Conservation (phyloP, 2,329 filamentous ascomycete genomes). For the Akanthomyces dipterigenus region DNA sequence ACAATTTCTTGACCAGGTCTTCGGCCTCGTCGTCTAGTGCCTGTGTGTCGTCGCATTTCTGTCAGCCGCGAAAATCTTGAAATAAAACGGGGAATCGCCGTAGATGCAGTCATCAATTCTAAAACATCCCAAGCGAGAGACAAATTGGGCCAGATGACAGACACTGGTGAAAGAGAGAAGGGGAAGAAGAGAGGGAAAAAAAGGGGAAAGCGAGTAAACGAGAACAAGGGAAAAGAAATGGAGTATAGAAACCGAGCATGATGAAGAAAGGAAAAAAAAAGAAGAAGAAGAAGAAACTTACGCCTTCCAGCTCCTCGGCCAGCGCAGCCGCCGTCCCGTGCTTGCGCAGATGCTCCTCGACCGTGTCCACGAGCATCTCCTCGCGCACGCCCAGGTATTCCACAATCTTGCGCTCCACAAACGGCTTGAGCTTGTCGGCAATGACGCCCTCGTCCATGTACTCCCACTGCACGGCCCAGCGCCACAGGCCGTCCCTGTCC, state of each 20-base stretch:
- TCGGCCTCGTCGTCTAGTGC: constrained; percentile 93
- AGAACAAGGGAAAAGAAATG: not conserved
- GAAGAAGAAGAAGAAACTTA: constrained; percentile 38
- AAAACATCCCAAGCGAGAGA: not conserved
- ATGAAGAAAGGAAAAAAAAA: not conserved
- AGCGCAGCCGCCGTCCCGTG: constrained; percentile 70
- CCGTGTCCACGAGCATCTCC: constrained; percentile 87
- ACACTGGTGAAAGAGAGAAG: not conserved
- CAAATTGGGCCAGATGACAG: too few relatives aligned
- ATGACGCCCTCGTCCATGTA: constrained; percentile 77
- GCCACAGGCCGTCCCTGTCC: constrained; percentile 80
- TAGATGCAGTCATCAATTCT: not conserved
- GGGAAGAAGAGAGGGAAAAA: not conserved
- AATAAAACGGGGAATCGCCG: not conserved
- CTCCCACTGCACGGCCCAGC: constrained; percentile 90
- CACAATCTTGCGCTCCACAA: constrained; percentile 96
- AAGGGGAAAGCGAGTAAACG: not conserved
- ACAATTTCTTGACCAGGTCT: constrained; percentile 89
- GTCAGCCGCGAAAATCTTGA: constrained; percentile 21
- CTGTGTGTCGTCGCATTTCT: constrained; percentile 31
- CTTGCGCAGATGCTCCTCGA: constrained; percentile 77
- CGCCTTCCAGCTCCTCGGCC: constrained; percentile 77
- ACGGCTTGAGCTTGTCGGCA: constrained; percentile 80
- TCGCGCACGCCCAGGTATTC: constrained; percentile 96
- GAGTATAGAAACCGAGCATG: not conserved